Conservation (phyloP, 139 green algal species). For the Raphidocelis subcapitata region DNA sequence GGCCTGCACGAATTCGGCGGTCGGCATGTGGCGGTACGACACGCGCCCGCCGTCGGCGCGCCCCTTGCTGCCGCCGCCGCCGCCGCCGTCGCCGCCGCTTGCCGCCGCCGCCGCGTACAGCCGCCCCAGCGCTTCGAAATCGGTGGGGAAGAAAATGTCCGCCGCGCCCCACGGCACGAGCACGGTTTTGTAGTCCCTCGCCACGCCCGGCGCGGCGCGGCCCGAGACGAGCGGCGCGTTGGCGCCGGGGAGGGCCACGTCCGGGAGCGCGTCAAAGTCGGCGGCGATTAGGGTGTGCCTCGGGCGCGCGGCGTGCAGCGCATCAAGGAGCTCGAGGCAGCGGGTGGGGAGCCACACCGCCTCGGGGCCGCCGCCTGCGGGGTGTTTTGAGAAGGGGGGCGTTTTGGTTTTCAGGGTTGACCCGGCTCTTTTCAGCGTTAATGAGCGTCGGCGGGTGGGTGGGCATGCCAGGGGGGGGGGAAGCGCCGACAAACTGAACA, state of each 20-base stretch:
- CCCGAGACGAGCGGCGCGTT: conserved; percentile 83
- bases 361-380: conserved; percentile 12
- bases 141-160: conserved; percentile 93
- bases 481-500: no score
- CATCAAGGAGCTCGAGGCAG: conserved; percentile 66
- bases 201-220: conserved; percentile 9
- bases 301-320: conserved; percentile 62
- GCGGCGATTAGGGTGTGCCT: conserved; percentile 72
- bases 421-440: background rate
- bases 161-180: conserved; percentile 53
- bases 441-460: conserved; percentile 15
- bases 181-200: conserved; percentile 44
- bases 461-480: background rate
- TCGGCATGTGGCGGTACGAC: conserved; percentile 7
- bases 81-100: background rate
- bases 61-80: background rate
- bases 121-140: conserved; percentile 69
- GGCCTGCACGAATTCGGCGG: conserved; percentile 24
- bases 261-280: conserved; percentile 86
- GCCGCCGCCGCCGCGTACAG: conserved; percentile 52
- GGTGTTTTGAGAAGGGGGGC: background rate
- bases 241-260: conserved; percentile 63
- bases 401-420: background rate
- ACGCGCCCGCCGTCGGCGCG: conserved; percentile 1
- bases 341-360: conserved; percentile 68